Conservation (phyloP, 352 stramenopile species). For the Pilasporangium apinafurcum region DNA sequence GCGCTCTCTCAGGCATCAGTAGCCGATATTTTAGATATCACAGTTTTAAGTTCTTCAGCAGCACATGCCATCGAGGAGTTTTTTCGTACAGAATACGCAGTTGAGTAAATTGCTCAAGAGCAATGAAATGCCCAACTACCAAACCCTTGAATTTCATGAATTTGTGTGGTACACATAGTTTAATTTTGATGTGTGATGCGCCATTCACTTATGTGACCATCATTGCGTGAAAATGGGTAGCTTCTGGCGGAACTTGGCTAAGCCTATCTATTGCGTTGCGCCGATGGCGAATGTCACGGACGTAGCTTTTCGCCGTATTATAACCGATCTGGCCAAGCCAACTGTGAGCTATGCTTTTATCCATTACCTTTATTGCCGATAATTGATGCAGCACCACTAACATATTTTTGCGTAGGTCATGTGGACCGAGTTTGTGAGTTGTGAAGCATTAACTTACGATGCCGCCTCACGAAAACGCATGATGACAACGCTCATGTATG, state of each 20-base stretch:
- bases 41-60: conserved; percentile 48
- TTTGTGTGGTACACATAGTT: not conserved
- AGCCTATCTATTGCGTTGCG: conserved; percentile 75
- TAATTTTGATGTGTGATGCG: not conserved
- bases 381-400: not conserved
- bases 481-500: conserved; percentile 74
- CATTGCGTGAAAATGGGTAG: too few species aligned
- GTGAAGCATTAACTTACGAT: conserved; percentile 70
- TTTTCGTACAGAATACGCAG: conserved; percentile 57
- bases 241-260: conserved; percentile 61
- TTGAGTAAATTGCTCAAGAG: conserved; percentile 33
- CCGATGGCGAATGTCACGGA: conserved; percentile 86
- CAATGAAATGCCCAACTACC: too few species aligned
- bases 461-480: conserved; percentile 52
- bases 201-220: too few species aligned
- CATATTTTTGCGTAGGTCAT: conserved; percentile 36
- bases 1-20: conserved; percentile 38
- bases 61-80: conserved; percentile 67
- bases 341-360: conserved; percentile 17
- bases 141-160: too few species aligned
- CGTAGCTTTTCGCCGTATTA: conserved; percentile 57
- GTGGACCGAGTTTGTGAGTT: conserved; percentile 87
- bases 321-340: conserved; percentile 72
- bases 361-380: not conserved
- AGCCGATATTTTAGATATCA: conserved; percentile 49